Percentiles rank a stretch among this genome's conserved stretches.
phyloP scores from a whole-genome alignment of 164 flowering plant genomes.

The Kalanchoe fedtschenkoi region DNA sequence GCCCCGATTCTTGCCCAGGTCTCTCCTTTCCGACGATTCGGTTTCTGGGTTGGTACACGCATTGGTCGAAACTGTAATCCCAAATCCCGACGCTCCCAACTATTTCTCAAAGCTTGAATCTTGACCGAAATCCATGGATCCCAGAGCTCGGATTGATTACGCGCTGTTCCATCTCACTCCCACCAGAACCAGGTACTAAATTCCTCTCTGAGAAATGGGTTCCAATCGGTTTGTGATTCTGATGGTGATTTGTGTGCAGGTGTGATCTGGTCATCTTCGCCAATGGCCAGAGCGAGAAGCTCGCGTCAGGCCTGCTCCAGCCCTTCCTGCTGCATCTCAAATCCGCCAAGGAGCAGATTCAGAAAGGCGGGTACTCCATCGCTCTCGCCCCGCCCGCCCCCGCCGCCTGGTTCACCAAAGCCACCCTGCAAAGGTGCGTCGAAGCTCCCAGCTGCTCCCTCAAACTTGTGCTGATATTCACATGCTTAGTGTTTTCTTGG shows the following conservation, averaged over 20 bases:
- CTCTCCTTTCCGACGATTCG: neutral
- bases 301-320: constrained; percentile 66
- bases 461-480: neutral
- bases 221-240: neutral
- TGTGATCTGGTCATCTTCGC: constrained; percentile 70
- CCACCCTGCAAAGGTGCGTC: constrained; percentile 33
- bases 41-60: neutral
- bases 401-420: constrained; percentile 68
- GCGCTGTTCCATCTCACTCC: constrained; percentile 87
- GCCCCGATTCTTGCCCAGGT: neutral
- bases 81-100: neutral
- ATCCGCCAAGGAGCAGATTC: constrained; percentile 64
- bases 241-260: constrained; percentile 22
- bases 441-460: too few relatives aligned
- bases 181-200: constrained; percentile 70
- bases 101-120: neutral
- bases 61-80: neutral
- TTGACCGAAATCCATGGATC: constrained; percentile 16
- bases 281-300: constrained; percentile 44
- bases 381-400: constrained; percentile 28
- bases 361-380: constrained; percentile 81
- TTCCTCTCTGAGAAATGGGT: neutral
- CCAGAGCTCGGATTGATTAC: constrained; percentile 28
- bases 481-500: neutral
- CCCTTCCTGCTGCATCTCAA: constrained; percentile 58